Evolutionary conservation across 306 rosid genomes (phyloP).

Genomic region (Notholithocarpus densiflorus): DNA sequence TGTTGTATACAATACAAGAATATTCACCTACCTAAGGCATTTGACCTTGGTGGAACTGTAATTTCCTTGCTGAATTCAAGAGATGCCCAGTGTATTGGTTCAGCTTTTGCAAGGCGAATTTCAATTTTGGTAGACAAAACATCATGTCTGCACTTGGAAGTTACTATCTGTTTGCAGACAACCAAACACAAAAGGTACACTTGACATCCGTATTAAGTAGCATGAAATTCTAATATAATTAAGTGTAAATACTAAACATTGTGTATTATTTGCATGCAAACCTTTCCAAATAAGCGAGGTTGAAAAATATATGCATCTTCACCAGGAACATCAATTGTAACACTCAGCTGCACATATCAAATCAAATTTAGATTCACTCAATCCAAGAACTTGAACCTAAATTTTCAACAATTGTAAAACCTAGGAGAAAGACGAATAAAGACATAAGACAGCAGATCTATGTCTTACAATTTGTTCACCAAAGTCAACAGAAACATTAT

Average conservation of each 20-base stretch:
- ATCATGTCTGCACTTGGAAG: slow-evolving; percentile 47
- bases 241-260: background rate
- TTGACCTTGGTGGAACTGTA: slow-evolving; percentile 31
- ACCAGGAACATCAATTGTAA: slow-evolving; percentile 53
- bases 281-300: slow-evolving; percentile 84
- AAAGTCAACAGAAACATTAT: slow-evolving; percentile 52
- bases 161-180: slow-evolving; percentile 52
- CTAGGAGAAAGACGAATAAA: background rate
- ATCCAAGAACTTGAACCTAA: background rate
- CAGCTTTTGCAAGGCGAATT: slow-evolving; percentile 76
- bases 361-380: slow-evolving; percentile 1
- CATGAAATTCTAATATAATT: background rate
- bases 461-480: slow-evolving; percentile 88
- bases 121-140: slow-evolving; percentile 80
- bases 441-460: slow-evolving; percentile 2
- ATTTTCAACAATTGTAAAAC: slow-evolving; percentile 6
- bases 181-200: slow-evolving; percentile 20
- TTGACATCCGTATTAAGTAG: background rate
- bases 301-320: slow-evolving; percentile 68
- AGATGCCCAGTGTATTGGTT: slow-evolving; percentile 47
- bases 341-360: slow-evolving; percentile 60
- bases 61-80: slow-evolving; percentile 59
- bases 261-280: background rate
- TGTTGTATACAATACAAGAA: background rate
- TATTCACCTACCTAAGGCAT: slow-evolving; percentile 45